Evolutionary conservation across 495 filamentous ascomycete species (phyloP), one percentile per base, ranked within the genome.

Genomic region (Cenococcum geophilum): DNA sequence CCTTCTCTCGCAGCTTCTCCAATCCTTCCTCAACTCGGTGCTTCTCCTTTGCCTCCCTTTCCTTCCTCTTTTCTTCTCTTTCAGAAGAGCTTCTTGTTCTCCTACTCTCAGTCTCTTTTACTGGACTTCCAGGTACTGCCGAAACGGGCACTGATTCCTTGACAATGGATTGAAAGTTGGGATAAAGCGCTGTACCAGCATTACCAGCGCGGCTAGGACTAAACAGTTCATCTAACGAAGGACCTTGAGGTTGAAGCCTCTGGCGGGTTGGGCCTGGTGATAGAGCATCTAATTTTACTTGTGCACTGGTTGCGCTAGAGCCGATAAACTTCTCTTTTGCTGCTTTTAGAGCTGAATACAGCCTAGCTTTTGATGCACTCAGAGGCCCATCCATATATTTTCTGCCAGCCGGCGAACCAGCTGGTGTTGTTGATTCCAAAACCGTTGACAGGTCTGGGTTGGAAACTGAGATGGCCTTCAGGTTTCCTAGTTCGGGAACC

Each of bases 341-440:
- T 37, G 86, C 87, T 71, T 89, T 89, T 63, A 96, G 77, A 56
- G 95, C 89, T 9, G 91, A 93, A 43, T 90, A 90, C 36, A 96
- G 75, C 70, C 88, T 91, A 64, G 84, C 87, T 75, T 95, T 96
- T 18, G 91, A 91, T 51, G 91, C 88, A 70, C 89, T 95, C 27
- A 95, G 72, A 5, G 90, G 89, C 49, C 86, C 91, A 60, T 92
- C 89, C 55, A 78, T 76, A 66, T 86, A 81, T 59, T 80, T 81
- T 58, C 82, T 82, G 8, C 80, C 76, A 16, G 63, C 59, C 20
- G 89, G 89, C 12, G 89, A 89, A 48, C 86, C 88, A 22, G 78
- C 76, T 4, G 89, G 86, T 10, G 87, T 89, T 6, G 84, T 84
- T 25, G 84, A 79, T 34, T 73, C 68, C 11, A 76, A 77, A 18